phyloP scores from a whole-genome alignment of 805 yeast genomes.

The Candida coleopterorum region DNA sequence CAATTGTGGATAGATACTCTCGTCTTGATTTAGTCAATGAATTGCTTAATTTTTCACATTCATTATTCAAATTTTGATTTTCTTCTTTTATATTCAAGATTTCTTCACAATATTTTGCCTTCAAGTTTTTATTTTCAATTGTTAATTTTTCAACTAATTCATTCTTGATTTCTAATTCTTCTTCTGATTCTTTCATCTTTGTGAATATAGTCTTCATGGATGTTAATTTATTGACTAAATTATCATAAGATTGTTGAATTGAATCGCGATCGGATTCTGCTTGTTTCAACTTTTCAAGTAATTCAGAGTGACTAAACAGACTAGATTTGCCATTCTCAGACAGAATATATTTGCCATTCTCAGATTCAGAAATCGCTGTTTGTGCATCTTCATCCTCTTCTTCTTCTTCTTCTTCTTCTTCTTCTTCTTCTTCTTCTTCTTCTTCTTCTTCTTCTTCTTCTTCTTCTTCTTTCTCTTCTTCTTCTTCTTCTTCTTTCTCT shows the following conservation, averaged over 20 bases:
- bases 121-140: slow-evolving; percentile 22
- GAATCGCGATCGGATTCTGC: slow-evolving; percentile 47
- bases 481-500: neutral
- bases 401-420: no score
- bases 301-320: neutral
- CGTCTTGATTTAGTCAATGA: slow-evolving; percentile 35
- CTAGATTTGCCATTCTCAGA: neutral
- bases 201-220: slow-evolving; percentile 69
- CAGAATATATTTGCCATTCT: neutral
- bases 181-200: slow-evolving; percentile 69
- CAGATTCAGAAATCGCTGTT: neutral
- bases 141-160: slow-evolving; percentile 32
- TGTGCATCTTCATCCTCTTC: neutral
- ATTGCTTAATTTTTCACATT: slow-evolving; percentile 47
- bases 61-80: slow-evolving; percentile 42
- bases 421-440: no score
- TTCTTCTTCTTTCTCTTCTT: neutral
- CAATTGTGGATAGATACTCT: slow-evolving; percentile 32
- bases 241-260: slow-evolving; percentile 56
- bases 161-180: slow-evolving; percentile 53
- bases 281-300: slow-evolving; percentile 4
- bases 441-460: no score
- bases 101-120: slow-evolving; percentile 7
- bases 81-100: slow-evolving; percentile 16
- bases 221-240: slow-evolving; percentile 56